Evolutionary conservation across 495 filamentous ascomycete species (phyloP).

Genomic region (Trichoderma orchidacearum): DNA sequence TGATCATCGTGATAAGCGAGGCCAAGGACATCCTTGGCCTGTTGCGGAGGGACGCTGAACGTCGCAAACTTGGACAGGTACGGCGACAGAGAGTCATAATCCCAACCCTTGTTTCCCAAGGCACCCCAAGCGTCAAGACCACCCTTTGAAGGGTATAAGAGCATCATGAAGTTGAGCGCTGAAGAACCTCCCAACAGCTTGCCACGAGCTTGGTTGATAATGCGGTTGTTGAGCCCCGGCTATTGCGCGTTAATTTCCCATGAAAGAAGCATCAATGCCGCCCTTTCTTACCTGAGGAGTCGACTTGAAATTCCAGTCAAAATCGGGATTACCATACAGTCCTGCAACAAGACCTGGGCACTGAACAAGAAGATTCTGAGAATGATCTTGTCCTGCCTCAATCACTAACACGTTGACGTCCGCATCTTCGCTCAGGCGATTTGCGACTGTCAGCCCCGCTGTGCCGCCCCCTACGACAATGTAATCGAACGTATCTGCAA

Average conservation of each 20-base stretch:
- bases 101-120: constrained; percentile 41
- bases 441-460: constrained; percentile 73
- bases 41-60: not conserved
- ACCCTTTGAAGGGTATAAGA: constrained; percentile 26
- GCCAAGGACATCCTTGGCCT: constrained; percentile 17
- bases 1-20: constrained; percentile 21
- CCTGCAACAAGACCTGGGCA: constrained; percentile 27
- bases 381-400: constrained; percentile 38
- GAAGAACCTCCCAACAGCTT: constrained; percentile 44
- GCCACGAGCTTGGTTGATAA: constrained; percentile 28
- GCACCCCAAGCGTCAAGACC: constrained; percentile 39
- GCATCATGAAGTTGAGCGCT: constrained; percentile 39
- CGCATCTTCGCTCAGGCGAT: constrained; percentile 32
- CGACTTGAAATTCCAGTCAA: constrained; percentile 41
- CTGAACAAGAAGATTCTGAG: constrained; percentile 30
- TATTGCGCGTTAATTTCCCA: constrained; percentile 7
- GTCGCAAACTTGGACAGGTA: constrained; percentile 25
- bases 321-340: constrained; percentile 19
- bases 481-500: constrained; percentile 49
- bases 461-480: constrained; percentile 80
- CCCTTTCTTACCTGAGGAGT: constrained; percentile 28
- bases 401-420: constrained; percentile 32
- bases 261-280: not conserved
- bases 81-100: constrained; percentile 30
- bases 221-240: constrained; percentile 17